phyloP scores from a whole-genome alignment of 2,329 filamentous ascomycete species.

The Cordyceps farinosa region DNA sequence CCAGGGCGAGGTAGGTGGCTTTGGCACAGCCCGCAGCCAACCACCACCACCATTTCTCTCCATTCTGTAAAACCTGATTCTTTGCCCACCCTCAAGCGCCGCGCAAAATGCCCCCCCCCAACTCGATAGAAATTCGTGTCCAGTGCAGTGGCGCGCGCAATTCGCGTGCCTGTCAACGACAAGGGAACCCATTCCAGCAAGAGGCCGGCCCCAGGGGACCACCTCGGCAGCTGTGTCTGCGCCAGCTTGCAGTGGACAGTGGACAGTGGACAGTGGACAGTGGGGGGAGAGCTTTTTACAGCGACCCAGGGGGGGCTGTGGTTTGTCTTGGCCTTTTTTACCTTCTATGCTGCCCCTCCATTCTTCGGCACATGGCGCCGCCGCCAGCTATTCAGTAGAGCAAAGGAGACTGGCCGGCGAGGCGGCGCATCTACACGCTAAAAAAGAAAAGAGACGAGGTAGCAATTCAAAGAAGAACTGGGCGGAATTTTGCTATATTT shows the following conservation, averaged over 20 bases:
- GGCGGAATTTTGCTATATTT: too few species aligned
- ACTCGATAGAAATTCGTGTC: not conserved
- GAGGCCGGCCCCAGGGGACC: not conserved
- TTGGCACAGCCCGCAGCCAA: too few species aligned
- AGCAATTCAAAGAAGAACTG: not conserved
- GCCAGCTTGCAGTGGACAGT: too few species aligned
- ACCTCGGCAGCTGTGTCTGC: too few species aligned
- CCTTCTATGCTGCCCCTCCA: not conserved
- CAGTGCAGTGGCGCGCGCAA: not conserved
- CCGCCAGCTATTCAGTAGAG: too few species aligned
- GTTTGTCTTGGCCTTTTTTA: too few species aligned
- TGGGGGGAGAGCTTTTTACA: not conserved
- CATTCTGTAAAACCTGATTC: too few species aligned
- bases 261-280: too few species aligned
- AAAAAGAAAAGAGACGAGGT: not conserved
- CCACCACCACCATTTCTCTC: too few species aligned
- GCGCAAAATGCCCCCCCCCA: not conserved
- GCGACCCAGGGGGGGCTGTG: not conserved
- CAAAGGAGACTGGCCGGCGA: not conserved
- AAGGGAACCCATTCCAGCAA: not conserved
- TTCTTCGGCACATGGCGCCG: not conserved
- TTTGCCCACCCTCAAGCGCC: too few species aligned
- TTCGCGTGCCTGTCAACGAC: not conserved
- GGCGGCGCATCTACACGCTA: not conserved
- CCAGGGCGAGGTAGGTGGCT: too few species aligned